Evolutionary conservation across 305 asterid species (phyloP).

Genomic region (Fraxinus baroniana): DNA sequence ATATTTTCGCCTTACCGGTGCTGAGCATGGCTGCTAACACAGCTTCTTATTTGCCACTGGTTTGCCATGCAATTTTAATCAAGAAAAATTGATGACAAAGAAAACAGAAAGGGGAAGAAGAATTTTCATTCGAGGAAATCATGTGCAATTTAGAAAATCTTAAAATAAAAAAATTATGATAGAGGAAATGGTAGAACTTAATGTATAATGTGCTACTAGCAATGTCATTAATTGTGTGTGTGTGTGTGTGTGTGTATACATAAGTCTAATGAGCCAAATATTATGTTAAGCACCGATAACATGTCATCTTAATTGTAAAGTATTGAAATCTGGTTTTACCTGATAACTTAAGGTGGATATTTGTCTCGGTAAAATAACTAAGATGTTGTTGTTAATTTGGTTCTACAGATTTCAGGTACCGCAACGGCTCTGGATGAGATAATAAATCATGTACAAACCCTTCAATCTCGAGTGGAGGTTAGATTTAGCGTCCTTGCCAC

Average conservation of each 20-base stretch:
- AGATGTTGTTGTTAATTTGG: neutral
- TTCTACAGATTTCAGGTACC: constrained; percentile 84
- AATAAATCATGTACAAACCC: constrained; percentile 88
- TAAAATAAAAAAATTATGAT: neutral
- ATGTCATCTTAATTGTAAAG: neutral
- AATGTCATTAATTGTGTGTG: neutral
- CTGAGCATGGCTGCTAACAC: neutral
- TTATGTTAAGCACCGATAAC: too few species aligned
- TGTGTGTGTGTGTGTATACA: too few species aligned
- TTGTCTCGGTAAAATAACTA: neutral
- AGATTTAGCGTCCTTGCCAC: constrained; percentile 26
- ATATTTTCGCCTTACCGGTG: neutral
- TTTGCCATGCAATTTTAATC: neutral
- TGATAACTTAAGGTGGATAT: neutral
- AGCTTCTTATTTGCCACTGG: neutral
- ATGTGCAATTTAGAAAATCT: neutral
- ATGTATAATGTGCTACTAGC: neutral
- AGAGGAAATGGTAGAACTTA: neutral
- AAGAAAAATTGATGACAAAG: neutral
- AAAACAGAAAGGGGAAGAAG: neutral
- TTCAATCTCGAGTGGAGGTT: constrained; percentile 97
- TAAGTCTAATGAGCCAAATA: too few species aligned
- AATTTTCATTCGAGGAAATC: neutral
- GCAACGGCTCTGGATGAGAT: constrained; percentile 96
- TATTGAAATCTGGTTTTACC: neutral